Percentiles rank a stretch among this genome's conserved stretches.
Conservation (phyloP, 306 rosid species). For the Vicia faba region DNA sequence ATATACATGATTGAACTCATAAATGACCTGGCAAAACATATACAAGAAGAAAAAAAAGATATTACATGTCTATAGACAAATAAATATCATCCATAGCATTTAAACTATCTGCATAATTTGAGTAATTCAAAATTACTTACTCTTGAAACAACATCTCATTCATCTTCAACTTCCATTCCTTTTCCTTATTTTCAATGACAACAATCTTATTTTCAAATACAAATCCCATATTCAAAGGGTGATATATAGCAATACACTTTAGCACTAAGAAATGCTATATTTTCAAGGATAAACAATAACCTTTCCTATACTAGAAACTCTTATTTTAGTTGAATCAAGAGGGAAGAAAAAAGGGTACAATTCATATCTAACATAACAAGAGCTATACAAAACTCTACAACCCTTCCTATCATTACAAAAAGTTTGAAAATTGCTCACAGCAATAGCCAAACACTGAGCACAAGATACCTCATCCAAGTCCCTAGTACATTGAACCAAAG, state of each 20-base stretch:
- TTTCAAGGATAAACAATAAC: constrained; percentile 38
- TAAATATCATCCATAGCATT: no score
- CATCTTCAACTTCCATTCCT: no score
- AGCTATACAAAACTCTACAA: constrained; percentile 59
- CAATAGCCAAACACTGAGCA: constrained; percentile 71
- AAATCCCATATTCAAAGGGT: constrained; percentile 2
- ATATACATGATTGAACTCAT: no score
- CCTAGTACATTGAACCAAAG: constrained; percentile 68
- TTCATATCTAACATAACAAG: constrained; percentile 73
- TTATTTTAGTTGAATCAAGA: constrained; percentile 41
- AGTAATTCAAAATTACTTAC: no score
- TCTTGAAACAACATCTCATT: no score
- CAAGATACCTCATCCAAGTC: constrained; percentile 53
- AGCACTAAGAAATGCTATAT: not conserved
- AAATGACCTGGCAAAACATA: no score
- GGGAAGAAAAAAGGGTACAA: constrained; percentile 74
- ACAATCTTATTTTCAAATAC: constrained; percentile 1
- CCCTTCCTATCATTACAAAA: constrained; percentile 54
- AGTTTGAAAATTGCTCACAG: constrained; percentile 48
- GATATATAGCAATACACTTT: not conserved
- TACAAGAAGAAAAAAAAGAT: no score
- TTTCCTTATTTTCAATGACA: no score
- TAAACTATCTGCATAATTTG: no score
- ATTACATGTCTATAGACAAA: no score
- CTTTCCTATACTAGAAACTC: constrained; percentile 29